Base-by-base conservation (phyloP, 2,329 filamentous ascomycete species). In the Purpureocillium takamizusanense region DNA sequence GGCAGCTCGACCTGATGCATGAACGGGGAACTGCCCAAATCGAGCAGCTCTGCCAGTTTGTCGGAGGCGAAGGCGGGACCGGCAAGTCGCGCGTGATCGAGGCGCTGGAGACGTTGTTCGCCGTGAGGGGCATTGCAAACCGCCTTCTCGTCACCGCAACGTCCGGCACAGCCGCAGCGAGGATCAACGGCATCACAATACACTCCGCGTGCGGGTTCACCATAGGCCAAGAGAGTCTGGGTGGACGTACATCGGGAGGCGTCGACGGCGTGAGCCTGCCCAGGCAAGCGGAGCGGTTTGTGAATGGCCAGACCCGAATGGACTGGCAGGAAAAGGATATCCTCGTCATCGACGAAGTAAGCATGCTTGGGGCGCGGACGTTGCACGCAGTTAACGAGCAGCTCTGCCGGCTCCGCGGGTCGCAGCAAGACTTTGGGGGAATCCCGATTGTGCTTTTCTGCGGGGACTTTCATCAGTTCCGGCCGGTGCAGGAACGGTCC, bases 111-210 rank as follows among this genome's bases (percentile, higher is more conserved):
- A 23, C 11, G 6, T n/a, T 36, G 3, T 29, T 36, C 27, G 25
- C 34, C n/a, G 4, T 3, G 9, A 33, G 21, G 16, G 18, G n/a
- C 32, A 4, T 33, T 3, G 17, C 16, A 16, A 18, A 33, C 21
- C 18, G 32, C 11, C 32, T 33, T 4, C 16, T 33, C 7, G 13
- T 33, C 16, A 25, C 21, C 6, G 21, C 32, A 12, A 33, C 32
- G 32, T 36, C 21, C 15, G 7, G 38, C 17, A 42, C 40, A 0
- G 33, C 40, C 1, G 40, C 38, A 11, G 43, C 40, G 31, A 14
- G n/a, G 8, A 42, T 42, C 27, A 42, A 45, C 34, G 40, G 42
- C 16, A 41, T 42, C 33, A 42, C 43, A 10, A 41, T 42, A 29
- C 40, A 42, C 27, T 42, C 40, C 8, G 38, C 38, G 30, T 45